Conservation (phyloP, 108 stramenopile genomes). For the Ochromonas danica region DNA sequence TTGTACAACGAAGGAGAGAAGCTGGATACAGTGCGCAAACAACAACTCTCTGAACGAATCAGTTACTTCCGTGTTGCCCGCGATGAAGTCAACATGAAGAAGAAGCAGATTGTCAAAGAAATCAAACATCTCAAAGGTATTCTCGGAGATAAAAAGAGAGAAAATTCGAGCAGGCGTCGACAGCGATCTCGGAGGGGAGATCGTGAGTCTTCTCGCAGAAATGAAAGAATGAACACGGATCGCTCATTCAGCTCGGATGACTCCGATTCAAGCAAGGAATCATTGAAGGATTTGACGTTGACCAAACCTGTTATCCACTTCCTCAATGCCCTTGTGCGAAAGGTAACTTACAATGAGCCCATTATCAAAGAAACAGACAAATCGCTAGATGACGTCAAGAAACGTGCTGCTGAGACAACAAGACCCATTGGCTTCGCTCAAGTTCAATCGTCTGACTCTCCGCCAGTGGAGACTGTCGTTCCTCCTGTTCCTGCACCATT, state of each 20-base stretch:
- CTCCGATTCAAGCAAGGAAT: background rate
- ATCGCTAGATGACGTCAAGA: background rate
- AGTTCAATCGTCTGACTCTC: too few relatives aligned
- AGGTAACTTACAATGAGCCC: background rate
- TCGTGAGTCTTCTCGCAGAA: background rate
- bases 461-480: too few relatives aligned
- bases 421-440: too few relatives aligned
- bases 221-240: background rate
- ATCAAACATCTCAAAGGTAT: background rate
- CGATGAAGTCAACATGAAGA: background rate
- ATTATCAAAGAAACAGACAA: background rate
- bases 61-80: background rate
- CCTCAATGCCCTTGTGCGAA: slow-evolving; percentile 7
- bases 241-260: background rate
- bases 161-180: background rate
- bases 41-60: background rate
- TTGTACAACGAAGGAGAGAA: background rate
- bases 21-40: background rate
- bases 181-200: background rate
- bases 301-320: slow-evolving; percentile 24
- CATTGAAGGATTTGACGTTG: background rate
- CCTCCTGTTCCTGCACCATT: too few relatives aligned
- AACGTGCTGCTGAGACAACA: background rate
- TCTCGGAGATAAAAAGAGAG: background rate
- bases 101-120: slow-evolving; percentile 1